These are phyloP conservation scores for Ilyonectria sp. DNA, from an alignment of 2,329 filamentous ascomycete genomes.

Conservation along the genomic window DNA sequence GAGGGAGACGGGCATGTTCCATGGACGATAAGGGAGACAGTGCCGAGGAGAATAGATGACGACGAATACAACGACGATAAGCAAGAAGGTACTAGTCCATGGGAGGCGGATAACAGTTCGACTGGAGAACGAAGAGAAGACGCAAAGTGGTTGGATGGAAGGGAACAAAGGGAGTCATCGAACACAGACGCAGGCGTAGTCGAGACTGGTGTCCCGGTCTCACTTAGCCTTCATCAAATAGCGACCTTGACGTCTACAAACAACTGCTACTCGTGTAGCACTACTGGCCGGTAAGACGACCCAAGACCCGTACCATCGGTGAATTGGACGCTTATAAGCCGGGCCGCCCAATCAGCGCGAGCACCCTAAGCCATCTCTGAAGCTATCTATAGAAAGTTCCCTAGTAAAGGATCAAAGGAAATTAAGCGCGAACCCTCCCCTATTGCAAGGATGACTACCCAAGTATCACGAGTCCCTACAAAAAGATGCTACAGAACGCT, in stretches of 20 bases:
- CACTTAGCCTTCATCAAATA: neutral
- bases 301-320: neutral
- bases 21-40: neutral
- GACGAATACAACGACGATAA: neutral
- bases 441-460: too few relatives aligned
- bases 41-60: constrained; percentile 8
- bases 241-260: neutral
- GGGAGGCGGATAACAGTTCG: neutral
- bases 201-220: neutral
- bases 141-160: neutral
- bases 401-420: too few relatives aligned
- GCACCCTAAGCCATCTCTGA: neutral
- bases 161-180: neutral
- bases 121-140: neutral
- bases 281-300: neutral
- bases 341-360: neutral
- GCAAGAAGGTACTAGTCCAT: constrained; percentile 1
- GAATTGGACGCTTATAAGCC: neutral
- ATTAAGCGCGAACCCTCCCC: too few relatives aligned
- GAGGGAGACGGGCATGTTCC: constrained; percentile 29
- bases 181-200: neutral
- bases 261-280: neutral
- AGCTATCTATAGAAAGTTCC: neutral
- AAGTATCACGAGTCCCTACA: too few relatives aligned
- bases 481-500: too few relatives aligned